Evolutionary conservation across 2,329 filamentous ascomycete species (phyloP), one percentile per base, ranked within the genome.

Genomic region (Erysiphe pulchra): DNA sequence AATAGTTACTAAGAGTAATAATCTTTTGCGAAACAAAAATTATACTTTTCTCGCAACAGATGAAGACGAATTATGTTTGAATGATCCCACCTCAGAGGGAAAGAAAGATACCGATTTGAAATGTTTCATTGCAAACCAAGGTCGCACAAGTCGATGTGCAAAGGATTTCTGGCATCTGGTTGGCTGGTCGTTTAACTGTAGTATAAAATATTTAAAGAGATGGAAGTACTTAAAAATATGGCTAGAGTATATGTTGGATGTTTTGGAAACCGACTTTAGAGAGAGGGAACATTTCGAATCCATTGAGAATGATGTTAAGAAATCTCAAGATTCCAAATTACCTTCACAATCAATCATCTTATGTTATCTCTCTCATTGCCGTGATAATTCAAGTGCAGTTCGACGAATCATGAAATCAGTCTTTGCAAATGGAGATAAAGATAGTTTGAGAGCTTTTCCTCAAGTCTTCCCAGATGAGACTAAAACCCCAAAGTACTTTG

Each of bases 161-260:
- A 75, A 81, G 49, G 83, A 92, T 56, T 92, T 95, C 55, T 98
- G 90, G 84, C 71, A 76, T 38, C 72, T 82, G 0, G 70, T 90
- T 0, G 90, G 87, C 3, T 95, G 90, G 90, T 80, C 82, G 0
- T 85, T 95, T 59, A 90, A 87, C 57, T 95, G 87, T 62, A 86
- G 83, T 45, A 69, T 80, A 1, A 60, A 70, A 31, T 68, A 87
- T 52, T 75, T 75, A 1, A 68, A 71, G 37, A 70, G 87, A 17
- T 95, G 90, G 87, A 69, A 67, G 44, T 70, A 76, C 55, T 95
- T 86, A 85, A 75, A 70, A 53, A 61, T 73, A 8, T 93, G 84
- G 80, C 65, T 95, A 13, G 71, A 77, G 32, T 76, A 80, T 49
- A 79, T 93, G 68, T 60, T 92, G 5, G 79, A 86, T 54, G 73